A percentile compares a stretch with the other conserved stretches of the same genome.
Evolutionary conservation across 2,329 filamentous ascomycete species (phyloP).

Genomic region (Scedosporium minutisporum): DNA sequence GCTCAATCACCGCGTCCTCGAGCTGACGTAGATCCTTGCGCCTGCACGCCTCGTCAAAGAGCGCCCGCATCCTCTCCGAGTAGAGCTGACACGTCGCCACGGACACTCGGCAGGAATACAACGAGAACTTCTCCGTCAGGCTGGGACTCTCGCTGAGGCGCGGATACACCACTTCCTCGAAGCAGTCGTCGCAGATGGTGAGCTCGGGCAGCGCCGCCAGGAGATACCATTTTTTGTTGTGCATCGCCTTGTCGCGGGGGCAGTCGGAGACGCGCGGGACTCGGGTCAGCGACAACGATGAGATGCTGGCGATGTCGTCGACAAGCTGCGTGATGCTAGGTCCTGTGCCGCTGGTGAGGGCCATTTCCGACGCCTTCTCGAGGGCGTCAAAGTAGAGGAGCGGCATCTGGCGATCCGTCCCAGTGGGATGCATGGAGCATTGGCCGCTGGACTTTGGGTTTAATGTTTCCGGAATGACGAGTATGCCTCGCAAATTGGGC

Average conservation of each 20-base stretch:
- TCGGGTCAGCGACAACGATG: not conserved
- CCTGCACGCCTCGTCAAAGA: conserved; percentile 57
- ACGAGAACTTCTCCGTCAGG: conserved; percentile 57
- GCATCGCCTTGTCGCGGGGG: conserved; percentile 49
- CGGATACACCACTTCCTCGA: conserved; percentile 68
- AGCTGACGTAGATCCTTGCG: conserved; percentile 59
- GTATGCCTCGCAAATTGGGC: conserved; percentile 59
- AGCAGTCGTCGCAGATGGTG: conserved; percentile 82
- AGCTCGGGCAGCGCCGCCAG: conserved; percentile 68
- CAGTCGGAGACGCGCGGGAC: conserved; percentile 54
- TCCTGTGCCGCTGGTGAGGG: conserved; percentile 30
- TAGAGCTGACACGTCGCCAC: conserved; percentile 68
- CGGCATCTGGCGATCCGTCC: conserved; percentile 41
- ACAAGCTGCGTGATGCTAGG: conserved; percentile 55
- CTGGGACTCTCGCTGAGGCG: conserved; percentile 40
- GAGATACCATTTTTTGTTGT: conserved; percentile 64
- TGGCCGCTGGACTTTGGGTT: conserved; percentile 37
- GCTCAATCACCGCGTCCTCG: conserved; percentile 43
- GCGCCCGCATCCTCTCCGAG: conserved; percentile 64
- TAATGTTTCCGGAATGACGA: conserved; percentile 42
- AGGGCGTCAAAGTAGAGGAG: conserved; percentile 50
- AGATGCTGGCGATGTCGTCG: conserved; percentile 44
- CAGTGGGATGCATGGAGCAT: conserved; percentile 58
- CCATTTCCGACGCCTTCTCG: conserved; percentile 45
- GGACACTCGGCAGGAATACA: conserved; percentile 44